Percentiles rank a stretch among this genome's conserved stretches.
Evolutionary conservation across 2,329 filamentous ascomycete genomes (phyloP).

Genomic region (Fusarium transvaalense): DNA sequence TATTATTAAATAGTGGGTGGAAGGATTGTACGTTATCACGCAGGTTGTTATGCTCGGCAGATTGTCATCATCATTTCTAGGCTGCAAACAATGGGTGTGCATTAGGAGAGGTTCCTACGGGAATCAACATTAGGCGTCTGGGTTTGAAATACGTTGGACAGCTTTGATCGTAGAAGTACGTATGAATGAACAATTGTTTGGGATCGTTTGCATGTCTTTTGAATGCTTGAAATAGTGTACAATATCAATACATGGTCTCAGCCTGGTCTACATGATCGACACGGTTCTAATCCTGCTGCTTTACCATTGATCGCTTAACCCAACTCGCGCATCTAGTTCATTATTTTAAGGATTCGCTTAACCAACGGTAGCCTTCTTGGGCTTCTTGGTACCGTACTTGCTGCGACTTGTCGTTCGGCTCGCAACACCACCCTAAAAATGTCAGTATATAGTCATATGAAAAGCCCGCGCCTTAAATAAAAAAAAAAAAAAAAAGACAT

Average conservation of each 20-base stretch:
- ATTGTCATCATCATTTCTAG: slow-evolving; percentile 39
- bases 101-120: slow-evolving; percentile 40
- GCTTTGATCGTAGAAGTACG: slow-evolving; percentile 47
- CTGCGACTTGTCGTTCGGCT: slow-evolving; percentile 87
- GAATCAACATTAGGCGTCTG: slow-evolving; percentile 47
- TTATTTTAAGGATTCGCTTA: slow-evolving; percentile 39
- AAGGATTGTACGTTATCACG: slow-evolving; percentile 43
- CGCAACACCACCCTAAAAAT: slow-evolving; percentile 84
- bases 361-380: slow-evolving; percentile 79
- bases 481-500: rapidly evolving
- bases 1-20: background rate
- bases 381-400: slow-evolving; percentile 99
- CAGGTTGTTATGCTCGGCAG: slow-evolving; percentile 42
- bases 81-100: slow-evolving; percentile 38
- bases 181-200: slow-evolving; percentile 45
- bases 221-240: slow-evolving; percentile 44
- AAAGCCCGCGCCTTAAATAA: background rate
- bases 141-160: slow-evolving; percentile 49
- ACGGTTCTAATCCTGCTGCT: slow-evolving; percentile 14
- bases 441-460: slow-evolving; percentile 24
- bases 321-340: background rate
- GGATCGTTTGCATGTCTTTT: slow-evolving; percentile 36
- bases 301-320: background rate
- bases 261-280: slow-evolving; percentile 31
- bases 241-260: slow-evolving; percentile 46